Conservation (phyloP, 169 alveolate genomes). For the Plasmodium blacklocki region DNA sequence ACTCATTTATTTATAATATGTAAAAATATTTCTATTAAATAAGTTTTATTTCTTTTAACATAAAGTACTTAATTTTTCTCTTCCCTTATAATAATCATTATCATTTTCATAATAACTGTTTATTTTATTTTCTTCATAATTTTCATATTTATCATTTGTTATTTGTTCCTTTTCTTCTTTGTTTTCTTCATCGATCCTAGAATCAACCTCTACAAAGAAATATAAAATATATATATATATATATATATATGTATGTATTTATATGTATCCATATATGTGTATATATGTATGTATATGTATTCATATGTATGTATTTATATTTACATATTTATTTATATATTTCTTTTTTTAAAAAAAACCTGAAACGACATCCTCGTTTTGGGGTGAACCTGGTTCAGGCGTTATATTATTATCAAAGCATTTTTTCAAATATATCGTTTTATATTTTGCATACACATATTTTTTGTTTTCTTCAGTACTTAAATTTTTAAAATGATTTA, state of each 20-base stretch:
- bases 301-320: neutral
- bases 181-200: neutral
- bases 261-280: neutral
- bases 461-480: constrained; percentile 55
- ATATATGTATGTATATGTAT: neutral
- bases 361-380: constrained; percentile 23
- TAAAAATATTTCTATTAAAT: no score
- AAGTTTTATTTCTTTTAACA: neutral
- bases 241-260: neutral
- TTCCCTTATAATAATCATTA: neutral
- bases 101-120: neutral
- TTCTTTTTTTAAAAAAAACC: neutral
- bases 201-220: neutral
- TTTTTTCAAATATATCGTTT: constrained; percentile 66
- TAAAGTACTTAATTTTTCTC: neutral
- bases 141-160: neutral
- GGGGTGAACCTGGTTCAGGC: constrained; percentile 50
- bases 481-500: constrained; percentile 60
- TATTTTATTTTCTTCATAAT: neutral
- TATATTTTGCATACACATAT: constrained; percentile 74
- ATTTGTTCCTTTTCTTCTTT: neutral
- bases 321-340: neutral
- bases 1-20: neutral
- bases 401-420: constrained; percentile 67
- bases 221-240: neutral